A percentile compares a stretch with the other conserved stretches of the same genome.
Conservation (phyloP, 257 asterid species). For the Solanum infundibuliforme region DNA sequence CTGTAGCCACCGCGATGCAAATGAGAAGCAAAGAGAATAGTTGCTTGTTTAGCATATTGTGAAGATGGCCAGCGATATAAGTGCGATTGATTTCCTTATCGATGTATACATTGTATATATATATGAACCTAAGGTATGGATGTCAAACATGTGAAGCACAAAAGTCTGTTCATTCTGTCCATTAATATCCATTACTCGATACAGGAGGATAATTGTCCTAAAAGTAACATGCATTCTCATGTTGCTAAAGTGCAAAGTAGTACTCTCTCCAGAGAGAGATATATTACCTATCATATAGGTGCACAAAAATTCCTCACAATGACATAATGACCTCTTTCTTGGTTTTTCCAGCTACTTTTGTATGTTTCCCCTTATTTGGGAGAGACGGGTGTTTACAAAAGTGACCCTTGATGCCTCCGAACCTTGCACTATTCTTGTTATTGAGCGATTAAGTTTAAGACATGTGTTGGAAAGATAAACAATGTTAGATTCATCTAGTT, state of each 20-base stretch:
- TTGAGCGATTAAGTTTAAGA: background rate
- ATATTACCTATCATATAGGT: background rate
- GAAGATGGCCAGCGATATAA: background rate
- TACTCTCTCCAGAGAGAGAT: background rate
- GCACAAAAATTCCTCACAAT: background rate
- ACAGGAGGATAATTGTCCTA: background rate
- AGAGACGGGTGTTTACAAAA: background rate
- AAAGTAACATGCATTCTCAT: background rate
- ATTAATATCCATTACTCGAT: background rate
- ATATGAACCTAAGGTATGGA: background rate
- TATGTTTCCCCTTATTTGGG: background rate
- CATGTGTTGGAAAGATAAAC: background rate
- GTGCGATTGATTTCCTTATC: background rate
- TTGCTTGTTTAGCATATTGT: background rate
- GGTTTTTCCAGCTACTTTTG: background rate
- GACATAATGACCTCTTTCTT: background rate
- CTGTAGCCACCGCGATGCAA: background rate
- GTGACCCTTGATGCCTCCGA: background rate
- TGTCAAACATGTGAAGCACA: background rate
- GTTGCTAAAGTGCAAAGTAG: background rate
- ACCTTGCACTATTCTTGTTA: background rate
- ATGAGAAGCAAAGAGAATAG: background rate
- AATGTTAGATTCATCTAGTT: background rate
- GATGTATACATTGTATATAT: background rate
- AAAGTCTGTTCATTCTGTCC: background rate